Evolutionary conservation across 139 green algal genomes (phyloP), one percentile per base, ranked within the genome.

Genomic region (Auxenochlorella pyrenoidosa): DNA sequence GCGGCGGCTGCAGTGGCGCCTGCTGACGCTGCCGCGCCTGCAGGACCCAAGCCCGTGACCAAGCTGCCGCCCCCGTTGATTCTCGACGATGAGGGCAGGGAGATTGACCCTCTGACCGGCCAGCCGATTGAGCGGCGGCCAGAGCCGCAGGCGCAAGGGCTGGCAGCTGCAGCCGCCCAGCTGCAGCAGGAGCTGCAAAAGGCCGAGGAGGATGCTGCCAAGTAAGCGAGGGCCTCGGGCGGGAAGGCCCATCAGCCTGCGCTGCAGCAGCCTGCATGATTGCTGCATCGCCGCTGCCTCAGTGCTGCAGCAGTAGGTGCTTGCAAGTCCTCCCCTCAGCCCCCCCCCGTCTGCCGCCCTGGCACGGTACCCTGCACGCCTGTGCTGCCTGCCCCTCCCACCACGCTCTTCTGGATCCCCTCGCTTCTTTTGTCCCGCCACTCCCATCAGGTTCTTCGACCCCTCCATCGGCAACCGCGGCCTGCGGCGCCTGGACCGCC

Each of bases 381-480:
- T 32, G 3, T 43, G n/a, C 71, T 54, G 38, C 38, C 15, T 54
- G 71, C 18, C 18, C 19, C 36, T 19, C 18, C n/a, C 72, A 36
- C 3, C 40, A 18, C 47, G 47, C 16, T 34, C 32, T 28, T 30
- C 38, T 51, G n/a, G 38, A 2, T 51, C 18, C n/a, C 19, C 15
- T 18, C 24, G 3, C 28, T 22, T 5, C 22, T 75, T 30, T 40
- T 59, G 72, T 10, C 41, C 40, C 28, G 16, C 22, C 41, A 5
- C 5, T 47, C 75, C 80, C 26, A 0, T 44, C 82, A 86, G 82
- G 66, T 95, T 94, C 92, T 94, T 93, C 68, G 95, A 97, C 87
- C 92, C 91, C 15, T 21, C 68, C 1, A 89, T 97, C 28, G 91
- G 92, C 34, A 75, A 88, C 70, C 72, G 75, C 21, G 79, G 76